Evolutionary conservation across 2,329 filamentous ascomycete genomes (phyloP).

Genomic region (Tolypocladium ovalisporum): DNA sequence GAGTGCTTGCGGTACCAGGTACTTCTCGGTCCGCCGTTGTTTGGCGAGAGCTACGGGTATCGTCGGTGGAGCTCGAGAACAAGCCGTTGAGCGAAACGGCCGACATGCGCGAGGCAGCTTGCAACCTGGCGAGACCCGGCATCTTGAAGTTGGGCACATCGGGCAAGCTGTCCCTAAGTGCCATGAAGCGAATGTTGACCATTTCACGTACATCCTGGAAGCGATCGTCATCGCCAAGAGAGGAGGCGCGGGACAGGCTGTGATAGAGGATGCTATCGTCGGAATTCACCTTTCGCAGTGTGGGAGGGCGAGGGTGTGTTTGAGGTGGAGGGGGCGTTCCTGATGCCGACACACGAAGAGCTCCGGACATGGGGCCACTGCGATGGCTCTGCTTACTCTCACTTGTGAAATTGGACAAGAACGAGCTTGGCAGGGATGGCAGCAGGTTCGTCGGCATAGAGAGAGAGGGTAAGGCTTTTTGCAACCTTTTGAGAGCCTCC

Average conservation of each 20-base stretch:
- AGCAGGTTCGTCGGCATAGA: conserved; percentile 18
- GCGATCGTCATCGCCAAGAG: conserved; percentile 70
- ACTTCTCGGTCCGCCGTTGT: conserved; percentile 10
- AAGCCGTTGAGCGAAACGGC: conserved; percentile 21
- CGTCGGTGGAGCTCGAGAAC: conserved; percentile 16
- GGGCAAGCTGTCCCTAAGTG: conserved; percentile 77
- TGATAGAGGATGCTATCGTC: conserved; percentile 73
- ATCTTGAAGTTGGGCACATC: conserved; percentile 70
- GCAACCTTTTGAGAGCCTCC: conserved; percentile 45
- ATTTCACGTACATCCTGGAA: conserved; percentile 75
- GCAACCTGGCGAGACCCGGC: conserved; percentile 47
- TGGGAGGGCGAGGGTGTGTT: conserved; percentile 9
- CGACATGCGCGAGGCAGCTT: conserved; percentile 18
- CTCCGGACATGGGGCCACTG: background rate
- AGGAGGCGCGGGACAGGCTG: conserved; percentile 67
- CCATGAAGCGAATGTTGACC: conserved; percentile 82
- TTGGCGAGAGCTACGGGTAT: conserved; percentile 10
- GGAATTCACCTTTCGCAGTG: conserved; percentile 23
- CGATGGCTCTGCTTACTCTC: conserved; percentile 10
- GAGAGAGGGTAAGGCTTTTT: conserved; percentile 45
- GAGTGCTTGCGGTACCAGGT: background rate
- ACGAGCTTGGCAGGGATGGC: conserved; percentile 32
- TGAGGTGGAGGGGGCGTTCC: background rate
- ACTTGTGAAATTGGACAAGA: conserved; percentile 22
- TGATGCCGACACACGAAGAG: background rate